Percentiles rank a stretch among this genome's conserved stretches.
Conservation (phyloP, 1,284 basidiomycete genomes). For the Ceratobasidium sp. region DNA sequence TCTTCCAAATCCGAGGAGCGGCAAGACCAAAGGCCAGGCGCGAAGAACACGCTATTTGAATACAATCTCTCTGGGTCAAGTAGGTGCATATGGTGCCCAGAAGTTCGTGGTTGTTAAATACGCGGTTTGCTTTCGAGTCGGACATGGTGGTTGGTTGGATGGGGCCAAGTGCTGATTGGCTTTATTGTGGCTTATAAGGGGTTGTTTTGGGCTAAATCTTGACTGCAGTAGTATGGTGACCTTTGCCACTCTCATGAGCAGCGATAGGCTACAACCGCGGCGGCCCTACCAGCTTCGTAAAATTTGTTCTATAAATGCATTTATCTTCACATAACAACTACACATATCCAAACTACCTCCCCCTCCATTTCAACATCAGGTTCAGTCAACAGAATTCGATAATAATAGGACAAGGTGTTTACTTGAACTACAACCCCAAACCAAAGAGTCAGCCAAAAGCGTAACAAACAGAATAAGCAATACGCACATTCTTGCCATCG, state of each 20-base stretch:
- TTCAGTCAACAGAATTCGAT: not conserved
- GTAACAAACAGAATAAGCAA: not conserved
- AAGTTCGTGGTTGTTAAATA: not conserved
- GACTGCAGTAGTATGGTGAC: no score
- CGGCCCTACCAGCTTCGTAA: no score
- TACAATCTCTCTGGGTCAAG: not conserved
- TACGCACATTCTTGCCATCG: conserved; percentile 5
- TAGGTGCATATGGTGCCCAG: not conserved
- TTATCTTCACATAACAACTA: not conserved
- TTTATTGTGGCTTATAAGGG: no score
- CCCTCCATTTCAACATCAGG: not conserved
- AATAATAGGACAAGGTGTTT: not conserved
- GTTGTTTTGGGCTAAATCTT: no score
- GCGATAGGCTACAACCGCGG: no score
- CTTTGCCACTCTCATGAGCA: no score
- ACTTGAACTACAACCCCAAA: not conserved
- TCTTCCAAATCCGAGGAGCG: not conserved
- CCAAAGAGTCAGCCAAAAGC: not conserved
- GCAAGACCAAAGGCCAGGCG: not conserved
- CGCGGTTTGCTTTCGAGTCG: not conserved
- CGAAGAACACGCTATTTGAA: not conserved
- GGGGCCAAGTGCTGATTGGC: no score
- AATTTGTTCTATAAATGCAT: not conserved
- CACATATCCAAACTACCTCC: not conserved
- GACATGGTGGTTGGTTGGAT: not conserved